A percentile compares a stretch with the other conserved stretches of the same genome.
These are phyloP conservation scores for Phyllosticta paracitricarpa DNA, from an alignment of 2,329 filamentous ascomycete species.

Conservation along the genomic window DNA sequence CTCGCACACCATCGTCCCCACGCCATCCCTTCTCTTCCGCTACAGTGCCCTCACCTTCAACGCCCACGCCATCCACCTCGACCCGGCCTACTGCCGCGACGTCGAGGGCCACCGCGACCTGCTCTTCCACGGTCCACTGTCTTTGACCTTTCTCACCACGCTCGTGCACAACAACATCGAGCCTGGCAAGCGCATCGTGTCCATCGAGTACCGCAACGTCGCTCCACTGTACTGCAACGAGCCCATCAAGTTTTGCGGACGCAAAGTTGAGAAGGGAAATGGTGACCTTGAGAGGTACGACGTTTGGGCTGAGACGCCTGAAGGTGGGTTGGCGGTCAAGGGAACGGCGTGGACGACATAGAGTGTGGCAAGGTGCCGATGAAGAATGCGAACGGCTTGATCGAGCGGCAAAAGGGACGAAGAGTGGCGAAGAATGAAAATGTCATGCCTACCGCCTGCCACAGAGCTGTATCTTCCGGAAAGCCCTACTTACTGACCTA, in stretches of 20 bases:
- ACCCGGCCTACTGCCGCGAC: constrained; percentile 56
- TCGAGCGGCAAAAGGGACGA: not conserved
- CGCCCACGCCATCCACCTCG: constrained; percentile 81
- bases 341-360: constrained; percentile 20
- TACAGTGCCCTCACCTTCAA: constrained; percentile 73
- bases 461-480: too few species aligned
- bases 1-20: constrained; percentile 53
- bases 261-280: constrained; percentile 29
- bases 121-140: constrained; percentile 80
- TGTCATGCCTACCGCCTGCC: too few species aligned
- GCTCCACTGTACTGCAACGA: constrained; percentile 71
- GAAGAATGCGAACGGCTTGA: not conserved
- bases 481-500: too few species aligned
- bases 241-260: constrained; percentile 58
- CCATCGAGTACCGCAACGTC: constrained; percentile 70
- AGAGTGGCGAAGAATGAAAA: not conserved
- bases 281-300: constrained; percentile 22
- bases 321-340: constrained; percentile 36
- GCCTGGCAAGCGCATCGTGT: constrained; percentile 33
- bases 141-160: constrained; percentile 65
- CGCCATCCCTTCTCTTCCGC: constrained; percentile 66
- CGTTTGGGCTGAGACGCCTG: constrained; percentile 32
- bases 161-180: constrained; percentile 38
- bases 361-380: not conserved
- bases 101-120: constrained; percentile 66